Conservation (phyloP, 345 rosid species). For the Eucalyptus polyanthemos region DNA sequence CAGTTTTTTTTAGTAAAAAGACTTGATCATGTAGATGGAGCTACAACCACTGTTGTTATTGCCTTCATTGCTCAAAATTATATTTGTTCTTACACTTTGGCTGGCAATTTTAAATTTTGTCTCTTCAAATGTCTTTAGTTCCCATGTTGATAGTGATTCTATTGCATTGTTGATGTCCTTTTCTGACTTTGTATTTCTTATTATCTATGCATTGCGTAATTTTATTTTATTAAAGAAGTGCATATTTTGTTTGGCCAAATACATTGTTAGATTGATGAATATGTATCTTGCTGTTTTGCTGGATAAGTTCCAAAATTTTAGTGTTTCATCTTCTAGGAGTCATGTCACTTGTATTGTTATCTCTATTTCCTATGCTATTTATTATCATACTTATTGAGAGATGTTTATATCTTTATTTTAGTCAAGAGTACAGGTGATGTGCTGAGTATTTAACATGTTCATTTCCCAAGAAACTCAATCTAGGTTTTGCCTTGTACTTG, state of each 20-base stretch:
- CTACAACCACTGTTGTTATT: not conserved
- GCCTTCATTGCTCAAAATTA: not conserved
- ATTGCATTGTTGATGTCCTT: not conserved
- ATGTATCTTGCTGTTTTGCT: not conserved
- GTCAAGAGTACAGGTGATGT: not conserved
- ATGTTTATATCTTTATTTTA: not conserved
- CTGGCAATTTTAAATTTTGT: not conserved
- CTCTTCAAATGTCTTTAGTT: not conserved
- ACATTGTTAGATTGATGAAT: not conserved
- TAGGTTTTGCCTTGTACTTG: not conserved
- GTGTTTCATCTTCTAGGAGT: not conserved
- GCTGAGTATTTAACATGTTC: not conserved
- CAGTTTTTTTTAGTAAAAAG: not conserved
- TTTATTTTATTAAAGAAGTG: not conserved
- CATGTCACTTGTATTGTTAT: not conserved
- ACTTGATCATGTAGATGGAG: not conserved
- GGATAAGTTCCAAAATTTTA: not conserved
- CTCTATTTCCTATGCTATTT: not conserved
- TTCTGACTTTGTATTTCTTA: not conserved
- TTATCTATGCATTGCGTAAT: not conserved
- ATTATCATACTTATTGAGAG: not conserved
- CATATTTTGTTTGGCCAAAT: not conserved
- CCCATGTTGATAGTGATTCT: not conserved
- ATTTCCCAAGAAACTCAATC: not conserved
- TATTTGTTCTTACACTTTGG: not conserved